Base-by-base conservation (phyloP, 73 alveolate species). In the Durusdinium trenchii region DNA sequence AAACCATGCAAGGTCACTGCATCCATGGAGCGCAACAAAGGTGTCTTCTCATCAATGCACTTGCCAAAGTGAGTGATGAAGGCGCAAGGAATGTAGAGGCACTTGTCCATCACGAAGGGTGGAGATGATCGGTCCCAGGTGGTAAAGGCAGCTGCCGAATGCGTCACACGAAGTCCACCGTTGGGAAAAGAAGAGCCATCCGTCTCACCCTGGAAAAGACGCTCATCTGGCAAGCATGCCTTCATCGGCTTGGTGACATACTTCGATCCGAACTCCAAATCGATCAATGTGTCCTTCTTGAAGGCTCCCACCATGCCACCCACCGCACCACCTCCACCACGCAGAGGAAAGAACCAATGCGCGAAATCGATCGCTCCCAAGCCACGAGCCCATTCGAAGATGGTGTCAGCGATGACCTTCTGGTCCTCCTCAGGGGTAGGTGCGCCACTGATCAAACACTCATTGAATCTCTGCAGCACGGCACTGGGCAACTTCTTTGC, bases 321-420 rank as follows among this genome's bases (percentile, higher is more conserved):
- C 52, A 89, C 96, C 7, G 96, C 98, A n/a, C 98, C 98, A n/a
- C 98, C 98, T 1, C 98, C 98, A 10, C 98, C 98, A 18, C 98
- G 98, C 54, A 92, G 75, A 18, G 98, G 98, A 78, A 92, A 92
- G 98, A 92, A 92, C 91, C 91, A 92, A 40, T 92, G 98, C 23
- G 98, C 98, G 60, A 92, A 92, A 42, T 67, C 87, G 79, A 92
- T 51, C 48, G 98, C 98, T 18, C 98, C 98, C 6, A 71, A 54
- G 79, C 51, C 98, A 30, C 93, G 69, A 3, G 93, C 93, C 93
- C 93, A 83, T 9, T 47, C 48, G 38, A 71, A 92, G 67, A 92
- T 92, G 62, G 81, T 26, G 14, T 71, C 90, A 1, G 98, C 98
- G 16, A 92, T 92, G 54, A 92, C 62, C 98, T 83, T 83, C 93